Base-by-base conservation (phyloP, 2,329 filamentous ascomycete species). In the Aureobasidium leucospermi region DNA sequence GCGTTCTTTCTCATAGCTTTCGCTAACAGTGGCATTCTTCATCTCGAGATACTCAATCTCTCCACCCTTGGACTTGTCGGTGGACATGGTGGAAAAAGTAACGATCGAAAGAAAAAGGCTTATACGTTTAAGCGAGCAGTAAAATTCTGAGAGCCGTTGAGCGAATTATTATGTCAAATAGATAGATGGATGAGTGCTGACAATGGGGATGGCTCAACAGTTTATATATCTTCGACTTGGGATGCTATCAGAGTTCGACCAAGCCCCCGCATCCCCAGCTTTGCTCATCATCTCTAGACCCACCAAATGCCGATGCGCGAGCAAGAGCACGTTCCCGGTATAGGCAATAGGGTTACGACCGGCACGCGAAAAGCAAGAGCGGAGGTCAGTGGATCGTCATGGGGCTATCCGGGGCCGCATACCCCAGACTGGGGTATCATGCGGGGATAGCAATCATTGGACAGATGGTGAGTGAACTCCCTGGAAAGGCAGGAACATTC, bases 41-140 rank as follows among this genome's bases (percentile, higher is more conserved):
- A 59, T 59, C 19, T 61, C 60, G 42, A 58, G 29, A 29, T 60
- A 58, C 46, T 53, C 47, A 4, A 39, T 51, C 47, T 51, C 31
- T 13, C 43, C 43, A 31, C 43, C 43, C 28, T 46, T 46, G 28
- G 43, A 8, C 13, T 46, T 46, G 10, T 32, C 28, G 43, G 23
- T n/a, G 11, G 43, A 46, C 43, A 46, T 46, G 43, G 15, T 46
- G 28, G 23, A 31, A 8, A 32, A 29, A 8, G 6, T 28, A 28
- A 15, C 4, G 42, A 29, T 45, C 5, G 9, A 29, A 10, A 32
- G 31, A 32, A 6, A 46, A 16, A n/a, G 4, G 10, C 15, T 31
- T 46, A n/a, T 46, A 10, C 9, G 28, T 23, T 31, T 16, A 32
- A 32, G 28, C 11, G 2, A 36, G 34, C 2, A 13, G 34, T 36